Conservation (phyloP, 345 rosid genomes). For the Arabis alpina region DNA sequence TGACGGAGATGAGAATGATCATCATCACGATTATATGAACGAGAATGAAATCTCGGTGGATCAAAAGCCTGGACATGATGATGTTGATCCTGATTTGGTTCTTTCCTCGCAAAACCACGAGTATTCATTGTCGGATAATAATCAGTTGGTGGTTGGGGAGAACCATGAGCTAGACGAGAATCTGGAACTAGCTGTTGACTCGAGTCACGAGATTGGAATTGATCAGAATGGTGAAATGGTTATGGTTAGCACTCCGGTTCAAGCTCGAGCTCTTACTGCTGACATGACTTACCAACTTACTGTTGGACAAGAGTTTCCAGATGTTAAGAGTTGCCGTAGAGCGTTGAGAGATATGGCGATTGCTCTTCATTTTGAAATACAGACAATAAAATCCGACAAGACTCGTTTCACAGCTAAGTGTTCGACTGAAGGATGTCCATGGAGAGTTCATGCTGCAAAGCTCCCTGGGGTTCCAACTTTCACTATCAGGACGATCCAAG, state of each 20-base stretch:
- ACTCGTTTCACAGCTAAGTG: slow-evolving; percentile 98
- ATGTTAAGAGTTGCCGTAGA: slow-evolving; percentile 94
- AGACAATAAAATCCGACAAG: slow-evolving; percentile 97
- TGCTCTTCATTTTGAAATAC: slow-evolving; percentile 97
- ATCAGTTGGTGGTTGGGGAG: slow-evolving; percentile 60
- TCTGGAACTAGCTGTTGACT: slow-evolving; percentile 64
- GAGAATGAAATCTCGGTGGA: slow-evolving; percentile 58
- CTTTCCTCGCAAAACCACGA: slow-evolving; percentile 50
- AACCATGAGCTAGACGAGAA: slow-evolving; percentile 51
- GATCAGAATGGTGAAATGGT: slow-evolving; percentile 73
- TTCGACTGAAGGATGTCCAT: slow-evolving; percentile 95
- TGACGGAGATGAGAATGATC: slow-evolving; percentile 55
- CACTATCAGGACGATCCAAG: slow-evolving; percentile 91
- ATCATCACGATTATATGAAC: slow-evolving; percentile 58
- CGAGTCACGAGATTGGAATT: slow-evolving; percentile 69
- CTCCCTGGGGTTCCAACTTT: slow-evolving; percentile 98
- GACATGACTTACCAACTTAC: slow-evolving; percentile 61
- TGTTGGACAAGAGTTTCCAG: slow-evolving; percentile 98
- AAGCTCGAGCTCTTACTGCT: slow-evolving; percentile 62
- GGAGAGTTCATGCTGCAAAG: slow-evolving; percentile 99
- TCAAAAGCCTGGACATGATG: slow-evolving; percentile 44
- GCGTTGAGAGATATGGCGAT: slow-evolving; percentile 95
- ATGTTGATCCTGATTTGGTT: slow-evolving; percentile 42
- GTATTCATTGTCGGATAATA: slow-evolving; percentile 55
- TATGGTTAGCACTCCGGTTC: slow-evolving; percentile 57